Percentiles rank a stretch among this genome's conserved stretches.
These are phyloP conservation scores for Saccharomyces cerevisiae DNA, from an alignment of 805 yeast species.

Conservation along the genomic window DNA sequence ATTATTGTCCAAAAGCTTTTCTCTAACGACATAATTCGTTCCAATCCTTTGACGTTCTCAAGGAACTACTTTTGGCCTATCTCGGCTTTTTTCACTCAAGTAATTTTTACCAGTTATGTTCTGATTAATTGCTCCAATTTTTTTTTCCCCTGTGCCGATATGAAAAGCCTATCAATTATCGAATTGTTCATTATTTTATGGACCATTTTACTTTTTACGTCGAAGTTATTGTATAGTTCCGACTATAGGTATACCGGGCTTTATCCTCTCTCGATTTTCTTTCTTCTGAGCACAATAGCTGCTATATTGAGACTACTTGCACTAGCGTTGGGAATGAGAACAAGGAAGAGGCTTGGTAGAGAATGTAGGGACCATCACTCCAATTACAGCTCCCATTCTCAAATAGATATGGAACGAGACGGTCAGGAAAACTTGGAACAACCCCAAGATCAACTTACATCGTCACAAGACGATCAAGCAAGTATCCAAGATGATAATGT, in stretches of 20 bases:
- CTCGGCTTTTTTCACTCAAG: conserved; percentile 39
- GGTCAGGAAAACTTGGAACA: neutral
- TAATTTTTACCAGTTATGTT: conserved; percentile 47
- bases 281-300: conserved; percentile 39
- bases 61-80: conserved; percentile 43
- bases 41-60: conserved; percentile 46
- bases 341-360: neutral
- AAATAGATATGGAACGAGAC: conserved; percentile 3
- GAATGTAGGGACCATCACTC: neutral
- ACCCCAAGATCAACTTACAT: neutral
- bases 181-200: conserved; percentile 52
- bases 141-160: conserved; percentile 44
- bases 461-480: neutral
- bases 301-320: conserved; percentile 41
- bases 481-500: neutral
- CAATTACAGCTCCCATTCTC: conserved; percentile 3
- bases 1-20: conserved; percentile 34
- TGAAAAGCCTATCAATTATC: conserved; percentile 48
- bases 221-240: conserved; percentile 40
- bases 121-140: conserved; percentile 37
- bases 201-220: conserved; percentile 44
- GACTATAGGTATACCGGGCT: conserved; percentile 44
- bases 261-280: conserved; percentile 40
- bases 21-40: conserved; percentile 32
- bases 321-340: conserved; percentile 4